Evolutionary conservation across 176 grass and related monocot genomes (phyloP).

Genomic region (Musa beccarii): DNA sequence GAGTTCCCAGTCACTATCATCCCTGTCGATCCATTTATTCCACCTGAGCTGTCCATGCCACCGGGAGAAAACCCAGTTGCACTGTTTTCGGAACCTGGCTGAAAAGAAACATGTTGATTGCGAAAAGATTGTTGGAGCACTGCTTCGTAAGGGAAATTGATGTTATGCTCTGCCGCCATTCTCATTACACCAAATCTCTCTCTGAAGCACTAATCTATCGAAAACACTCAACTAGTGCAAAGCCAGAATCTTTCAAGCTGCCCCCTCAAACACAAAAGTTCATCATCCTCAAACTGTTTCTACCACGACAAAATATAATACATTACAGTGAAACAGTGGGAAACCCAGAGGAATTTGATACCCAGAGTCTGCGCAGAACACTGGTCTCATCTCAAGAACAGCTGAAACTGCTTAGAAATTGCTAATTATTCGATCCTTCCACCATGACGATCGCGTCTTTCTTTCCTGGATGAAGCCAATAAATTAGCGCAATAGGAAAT

Average conservation of each 20-base stretch:
- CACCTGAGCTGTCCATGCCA: slow-evolving; percentile 37
- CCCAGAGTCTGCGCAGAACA: neutral
- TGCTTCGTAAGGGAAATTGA: slow-evolving; percentile 41
- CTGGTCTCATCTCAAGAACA: neutral
- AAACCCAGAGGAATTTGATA: neutral
- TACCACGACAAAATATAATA: neutral
- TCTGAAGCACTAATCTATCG: neutral
- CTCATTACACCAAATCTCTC: slow-evolving; percentile 10
- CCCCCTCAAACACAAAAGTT: neutral
- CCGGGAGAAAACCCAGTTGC: slow-evolving; percentile 39
- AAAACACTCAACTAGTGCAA: neutral
- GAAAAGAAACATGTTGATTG: slow-evolving; percentile 73
- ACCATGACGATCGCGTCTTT: neutral
- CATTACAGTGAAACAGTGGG: too few species aligned
- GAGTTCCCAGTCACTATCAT: slow-evolving; percentile 10
- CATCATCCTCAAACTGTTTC: neutral
- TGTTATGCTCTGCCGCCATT: slow-evolving; percentile 62
- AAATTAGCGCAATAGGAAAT: neutral
- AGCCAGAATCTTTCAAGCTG: neutral
- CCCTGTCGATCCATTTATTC: slow-evolving; percentile 33
- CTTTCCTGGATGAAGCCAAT: neutral
- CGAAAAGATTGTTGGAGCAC: slow-evolving; percentile 55
- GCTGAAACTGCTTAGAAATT: neutral
- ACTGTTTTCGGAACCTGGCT: slow-evolving; percentile 26
- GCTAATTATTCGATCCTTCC: neutral